Percentiles rank a stretch among this genome's conserved stretches.
phyloP scores from a whole-genome alignment of 345 rosid genomes.

The Litchi chinensis region DNA sequence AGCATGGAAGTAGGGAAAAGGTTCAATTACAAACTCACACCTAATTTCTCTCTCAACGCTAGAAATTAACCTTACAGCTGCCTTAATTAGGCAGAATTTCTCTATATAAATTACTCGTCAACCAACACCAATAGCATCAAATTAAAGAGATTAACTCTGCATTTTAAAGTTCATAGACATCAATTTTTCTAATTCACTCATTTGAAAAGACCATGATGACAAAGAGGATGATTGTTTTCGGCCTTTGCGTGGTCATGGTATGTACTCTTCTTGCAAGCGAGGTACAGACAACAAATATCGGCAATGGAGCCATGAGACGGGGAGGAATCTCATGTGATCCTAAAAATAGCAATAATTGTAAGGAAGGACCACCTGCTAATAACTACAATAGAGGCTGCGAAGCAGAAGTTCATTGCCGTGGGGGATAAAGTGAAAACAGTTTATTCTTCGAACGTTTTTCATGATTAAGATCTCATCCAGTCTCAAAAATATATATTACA shows the following conservation, averaged over 20 bases:
- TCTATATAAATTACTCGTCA: background rate
- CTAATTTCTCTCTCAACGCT: background rate
- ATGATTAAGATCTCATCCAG: no score
- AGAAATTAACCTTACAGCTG: no score
- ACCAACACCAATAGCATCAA: no score
- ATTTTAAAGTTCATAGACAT: no score
- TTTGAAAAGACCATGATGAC: background rate
- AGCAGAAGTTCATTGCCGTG: fast-evolving
- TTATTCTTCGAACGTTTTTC: no score
- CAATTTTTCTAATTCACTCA: no score
- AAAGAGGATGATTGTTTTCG: background rate
- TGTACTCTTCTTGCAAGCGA: background rate
- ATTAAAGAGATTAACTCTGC: no score
- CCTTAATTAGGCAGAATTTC: background rate
- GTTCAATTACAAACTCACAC: background rate
- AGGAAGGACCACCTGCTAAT: background rate
- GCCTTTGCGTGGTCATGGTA: background rate
- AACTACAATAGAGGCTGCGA: background rate
- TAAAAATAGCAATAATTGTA: background rate
- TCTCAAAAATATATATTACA: no score
- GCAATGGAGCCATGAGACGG: background rate
- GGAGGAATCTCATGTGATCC: background rate
- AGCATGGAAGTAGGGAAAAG: no score
- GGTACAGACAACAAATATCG: background rate
- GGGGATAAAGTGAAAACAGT: no score